A percentile compares a stretch with the other conserved stretches of the same genome.
Evolutionary conservation across 1,139 yeast species (phyloP).

Genomic region (Debaryomyces subglobosus): DNA sequence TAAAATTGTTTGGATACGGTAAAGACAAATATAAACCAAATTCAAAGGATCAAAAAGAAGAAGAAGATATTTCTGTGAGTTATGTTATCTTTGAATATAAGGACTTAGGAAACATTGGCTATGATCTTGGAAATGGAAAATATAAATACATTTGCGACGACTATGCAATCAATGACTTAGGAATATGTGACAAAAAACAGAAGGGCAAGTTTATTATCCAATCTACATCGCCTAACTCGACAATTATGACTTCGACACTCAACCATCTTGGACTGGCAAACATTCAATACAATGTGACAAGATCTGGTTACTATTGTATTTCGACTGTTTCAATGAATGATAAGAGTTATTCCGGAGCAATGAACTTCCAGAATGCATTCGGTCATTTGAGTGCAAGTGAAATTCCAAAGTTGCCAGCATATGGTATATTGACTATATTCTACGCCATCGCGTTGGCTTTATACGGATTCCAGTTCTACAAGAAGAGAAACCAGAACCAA

Average conservation of each 20-base stretch:
- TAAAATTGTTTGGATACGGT: slow-evolving; percentile 43
- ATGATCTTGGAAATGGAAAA: slow-evolving; percentile 30
- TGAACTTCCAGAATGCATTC: slow-evolving; percentile 86
- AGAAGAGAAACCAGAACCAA: slow-evolving; percentile 75
- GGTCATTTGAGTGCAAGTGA: slow-evolving; percentile 90
- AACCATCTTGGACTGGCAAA: slow-evolving; percentile 62
- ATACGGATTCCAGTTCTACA: slow-evolving; percentile 84
- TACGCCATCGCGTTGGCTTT: slow-evolving; percentile 80
- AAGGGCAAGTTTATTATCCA: slow-evolving; percentile 64
- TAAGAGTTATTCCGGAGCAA: slow-evolving; percentile 59
- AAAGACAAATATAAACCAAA: slow-evolving; percentile 38
- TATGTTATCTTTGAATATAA: slow-evolving; percentile 82
- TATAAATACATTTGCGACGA: slow-evolving; percentile 75
- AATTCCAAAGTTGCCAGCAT: slow-evolving; percentile 87
- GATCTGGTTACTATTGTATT: slow-evolving; percentile 92
- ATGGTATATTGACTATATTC: slow-evolving; percentile 81
- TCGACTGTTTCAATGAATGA: slow-evolving; percentile 57
- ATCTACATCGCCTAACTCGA: slow-evolving; percentile 48
- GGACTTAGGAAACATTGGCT: slow-evolving; percentile 74
- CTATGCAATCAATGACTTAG: slow-evolving; percentile 56
- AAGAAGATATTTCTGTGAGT: slow-evolving; percentile 51
- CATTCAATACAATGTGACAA: slow-evolving; percentile 62
- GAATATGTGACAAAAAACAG: slow-evolving; percentile 56
- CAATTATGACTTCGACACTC: slow-evolving; percentile 60
- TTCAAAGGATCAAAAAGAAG: slow-evolving; percentile 21